These are phyloP conservation scores for Aleurites moluccanus DNA, from an alignment of 441 rosid genomes.

Conservation along the genomic window DNA sequence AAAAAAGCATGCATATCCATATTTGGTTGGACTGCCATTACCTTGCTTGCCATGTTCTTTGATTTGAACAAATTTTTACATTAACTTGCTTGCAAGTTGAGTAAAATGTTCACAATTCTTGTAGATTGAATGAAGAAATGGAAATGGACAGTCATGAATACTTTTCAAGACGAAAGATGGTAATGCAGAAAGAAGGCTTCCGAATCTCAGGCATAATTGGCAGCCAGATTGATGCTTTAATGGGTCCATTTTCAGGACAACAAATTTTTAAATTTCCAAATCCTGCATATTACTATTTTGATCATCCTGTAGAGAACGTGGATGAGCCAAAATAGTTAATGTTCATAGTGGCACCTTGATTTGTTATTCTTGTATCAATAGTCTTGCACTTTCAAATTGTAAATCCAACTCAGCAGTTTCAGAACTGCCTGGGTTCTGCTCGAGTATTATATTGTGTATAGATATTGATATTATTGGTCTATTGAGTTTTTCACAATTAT, in stretches of 20 bases:
- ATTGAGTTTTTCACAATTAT: not conserved
- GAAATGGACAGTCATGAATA: slow-evolving; percentile 40
- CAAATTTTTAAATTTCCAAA: slow-evolving; percentile 70
- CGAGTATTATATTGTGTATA: not conserved
- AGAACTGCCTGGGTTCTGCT: not conserved
- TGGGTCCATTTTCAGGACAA: slow-evolving; percentile 38
- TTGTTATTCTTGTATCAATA: not conserved
- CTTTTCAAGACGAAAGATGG: slow-evolving; percentile 37
- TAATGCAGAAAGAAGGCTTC: slow-evolving; percentile 36
- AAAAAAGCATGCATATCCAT: not conserved
- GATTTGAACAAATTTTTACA: not conserved
- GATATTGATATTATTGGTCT: slow-evolving; percentile 8
- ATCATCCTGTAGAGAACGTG: slow-evolving; percentile 28
- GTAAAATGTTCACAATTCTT: slow-evolving; percentile 14
- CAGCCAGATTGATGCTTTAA: slow-evolving; percentile 66
- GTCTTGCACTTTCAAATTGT: not conserved
- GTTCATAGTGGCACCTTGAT: not conserved
- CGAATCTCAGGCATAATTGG: slow-evolving; percentile 54
- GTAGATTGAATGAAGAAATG: slow-evolving; percentile 52
- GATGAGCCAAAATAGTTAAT: slow-evolving; percentile 17
- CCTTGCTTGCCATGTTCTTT: not conserved
- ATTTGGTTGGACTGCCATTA: not conserved
- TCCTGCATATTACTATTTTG: slow-evolving; percentile 33
- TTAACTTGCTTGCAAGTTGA: not conserved
- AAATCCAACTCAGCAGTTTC: not conserved